A percentile compares a stretch with the other conserved stretches of the same genome.
These are phyloP conservation scores for Solanum pennellii DNA, from an alignment of 257 asterid genomes.

Conservation along the genomic window DNA sequence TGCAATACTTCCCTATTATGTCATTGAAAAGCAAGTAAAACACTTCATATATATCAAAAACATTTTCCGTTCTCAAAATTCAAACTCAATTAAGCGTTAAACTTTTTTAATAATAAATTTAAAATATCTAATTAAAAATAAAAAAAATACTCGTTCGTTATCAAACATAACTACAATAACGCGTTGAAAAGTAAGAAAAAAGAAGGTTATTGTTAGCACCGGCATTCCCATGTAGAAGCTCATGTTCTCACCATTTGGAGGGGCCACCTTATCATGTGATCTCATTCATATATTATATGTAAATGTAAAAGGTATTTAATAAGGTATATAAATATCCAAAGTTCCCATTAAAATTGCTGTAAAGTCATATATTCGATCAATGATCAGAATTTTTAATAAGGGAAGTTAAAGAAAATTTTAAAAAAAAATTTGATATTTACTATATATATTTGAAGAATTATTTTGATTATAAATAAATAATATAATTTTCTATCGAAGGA, in stretches of 20 bases:
- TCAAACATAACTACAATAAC: neutral
- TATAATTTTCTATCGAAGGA: accelerated
- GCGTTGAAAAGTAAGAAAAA: neutral
- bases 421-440: accelerated
- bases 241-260: neutral
- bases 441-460: no score
- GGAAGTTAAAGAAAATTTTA: no score
- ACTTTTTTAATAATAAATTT: neutral
- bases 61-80: accelerated
- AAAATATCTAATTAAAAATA: neutral
- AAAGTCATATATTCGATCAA: neutral
- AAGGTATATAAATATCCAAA: neutral
- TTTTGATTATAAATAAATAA: no score
- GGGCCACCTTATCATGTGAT: neutral
- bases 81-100: neutral
- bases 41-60: neutral
- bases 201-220: neutral
- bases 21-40: neutral
- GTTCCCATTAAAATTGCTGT: neutral
- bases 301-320: neutral
- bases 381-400: no score
- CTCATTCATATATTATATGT: neutral
- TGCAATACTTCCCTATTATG: neutral
- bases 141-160: neutral
- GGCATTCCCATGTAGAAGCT: neutral